A percentile compares a stretch with the other conserved stretches of the same genome.
Conservation (phyloP, 768 basidiomycete genomes). For the Lactarius evosmus region DNA sequence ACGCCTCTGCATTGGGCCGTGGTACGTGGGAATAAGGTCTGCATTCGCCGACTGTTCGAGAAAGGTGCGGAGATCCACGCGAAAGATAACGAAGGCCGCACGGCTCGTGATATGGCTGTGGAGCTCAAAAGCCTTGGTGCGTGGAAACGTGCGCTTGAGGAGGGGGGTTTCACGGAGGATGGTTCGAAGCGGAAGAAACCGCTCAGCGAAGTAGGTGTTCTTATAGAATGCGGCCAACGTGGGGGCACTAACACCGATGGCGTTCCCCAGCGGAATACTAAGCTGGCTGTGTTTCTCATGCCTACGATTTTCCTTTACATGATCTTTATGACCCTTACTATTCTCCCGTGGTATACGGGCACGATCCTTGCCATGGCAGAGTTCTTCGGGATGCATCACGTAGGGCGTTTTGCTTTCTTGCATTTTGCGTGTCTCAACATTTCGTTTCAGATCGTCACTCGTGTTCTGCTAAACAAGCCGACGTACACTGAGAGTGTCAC, state of each 20-base stretch:
- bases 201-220: conserved; percentile 59
- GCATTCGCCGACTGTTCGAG: conserved; percentile 81
- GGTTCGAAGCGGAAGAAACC: conserved; percentile 64
- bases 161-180: conserved; percentile 78
- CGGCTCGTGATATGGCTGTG: conserved; percentile 90
- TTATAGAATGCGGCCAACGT: conserved; percentile 1
- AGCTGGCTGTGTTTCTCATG: conserved; percentile 70
- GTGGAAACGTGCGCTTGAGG: conserved; percentile 85
- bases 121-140: conserved; percentile 90
- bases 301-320: conserved; percentile 78
- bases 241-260: conserved; percentile 1
- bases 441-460: conserved; percentile 64
- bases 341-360: conserved; percentile 89
- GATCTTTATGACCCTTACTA: conserved; percentile 79
- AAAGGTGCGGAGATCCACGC: conserved; percentile 79
- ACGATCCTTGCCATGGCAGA: conserved; percentile 78
- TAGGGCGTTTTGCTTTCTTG: conserved; percentile 39
- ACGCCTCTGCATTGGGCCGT: conserved; percentile 97
- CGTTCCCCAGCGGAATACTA: conserved; percentile 68
- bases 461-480: conserved; percentile 77
- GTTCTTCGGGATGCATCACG: conserved; percentile 93
- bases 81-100: conserved; percentile 81
- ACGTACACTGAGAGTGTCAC: conserved; percentile 81
- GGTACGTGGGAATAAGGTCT: conserved; percentile 86
- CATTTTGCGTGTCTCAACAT: conserved; percentile 18